These are phyloP conservation scores for Tulasnella sp. DNA, from an alignment of 768 basidiomycete species.

Conservation along the genomic window DNA sequence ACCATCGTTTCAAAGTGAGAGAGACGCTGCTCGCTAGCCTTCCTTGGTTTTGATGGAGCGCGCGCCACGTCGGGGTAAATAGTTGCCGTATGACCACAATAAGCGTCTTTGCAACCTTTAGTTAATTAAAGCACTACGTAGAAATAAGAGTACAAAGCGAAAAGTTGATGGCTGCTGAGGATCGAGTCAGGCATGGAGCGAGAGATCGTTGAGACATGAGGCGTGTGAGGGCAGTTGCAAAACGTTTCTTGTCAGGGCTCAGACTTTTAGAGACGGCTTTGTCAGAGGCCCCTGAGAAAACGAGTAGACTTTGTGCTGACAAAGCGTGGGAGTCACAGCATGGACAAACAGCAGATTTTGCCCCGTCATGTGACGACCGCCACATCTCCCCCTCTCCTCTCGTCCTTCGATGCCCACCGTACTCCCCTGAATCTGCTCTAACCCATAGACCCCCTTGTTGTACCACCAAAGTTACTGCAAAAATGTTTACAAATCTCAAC, in stretches of 20 bases:
- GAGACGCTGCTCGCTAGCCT: no score
- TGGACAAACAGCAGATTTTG: slow-evolving; percentile 4
- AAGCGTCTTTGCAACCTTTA: no score
- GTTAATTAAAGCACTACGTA: no score
- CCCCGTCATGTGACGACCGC: slow-evolving; percentile 4
- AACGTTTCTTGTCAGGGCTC: background rate
- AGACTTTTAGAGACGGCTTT: background rate
- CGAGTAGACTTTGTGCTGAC: background rate
- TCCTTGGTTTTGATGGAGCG: no score
- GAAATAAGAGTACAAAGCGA: background rate
- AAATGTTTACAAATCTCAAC: slow-evolving; percentile 1
- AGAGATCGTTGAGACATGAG: background rate
- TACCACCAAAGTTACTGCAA: slow-evolving; percentile 4
- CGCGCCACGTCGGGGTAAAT: no score
- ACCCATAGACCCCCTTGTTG: slow-evolving; percentile 2
- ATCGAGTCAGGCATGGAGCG: background rate
- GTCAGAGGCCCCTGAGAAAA: background rate
- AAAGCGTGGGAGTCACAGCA: background rate
- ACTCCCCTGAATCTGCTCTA: background rate
- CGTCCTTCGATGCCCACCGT: slow-evolving; percentile 4
- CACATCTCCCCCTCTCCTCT: slow-evolving; percentile 2
- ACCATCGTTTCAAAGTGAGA: no score
- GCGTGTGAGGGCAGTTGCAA: background rate
- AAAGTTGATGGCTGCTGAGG: background rate
- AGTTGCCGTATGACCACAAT: no score